Evolutionary conservation across 1,284 basidiomycete genomes (phyloP), one percentile per base, ranked within the genome.

Genomic region (Fomitopsis betulina): DNA sequence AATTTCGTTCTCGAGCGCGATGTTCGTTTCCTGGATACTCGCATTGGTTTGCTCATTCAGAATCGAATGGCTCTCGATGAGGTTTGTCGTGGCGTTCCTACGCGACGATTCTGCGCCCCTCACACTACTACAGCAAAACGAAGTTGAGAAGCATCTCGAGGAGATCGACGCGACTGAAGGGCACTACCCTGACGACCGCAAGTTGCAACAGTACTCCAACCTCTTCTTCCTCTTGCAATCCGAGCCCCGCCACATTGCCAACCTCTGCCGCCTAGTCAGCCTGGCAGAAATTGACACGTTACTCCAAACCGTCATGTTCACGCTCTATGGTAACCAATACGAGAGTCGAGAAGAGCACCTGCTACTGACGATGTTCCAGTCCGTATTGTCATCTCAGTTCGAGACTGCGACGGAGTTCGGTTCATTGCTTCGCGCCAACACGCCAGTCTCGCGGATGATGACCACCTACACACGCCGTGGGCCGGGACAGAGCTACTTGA

Each of bases 301-400:
- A 56, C 86, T 99, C 27, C 97, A 99, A 74, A 99, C 97, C 3
- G 97, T 99, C 76, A 99, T 99, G 97, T 99, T 99, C 77, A 99
- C 97, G 23, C 85, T 99, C 35, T 99, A 99, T 73, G 97, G 96
- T 65, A 99, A 99, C 79, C 97, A 99, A 76, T 99, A 99, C 79
- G 97, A 99, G 77, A 94, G 92, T 70, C 83, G 96, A 67, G 97
- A 99, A 78, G 97, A 99, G 76, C 97, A 99, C 75, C 78, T 99
- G 52, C 87, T 99, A 59, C 82, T 99, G 65, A 99, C 97, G 59
- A 99, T 99, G 97, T 99, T 99, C 76, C 84, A 98, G 80, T 96
- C 94, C 66, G 97, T 99, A 3, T 80, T 99, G 10, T 96, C 96
- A 19, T 95, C 96, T 13, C 97, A 99, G 74, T 99, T 99, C 76